Evolutionary conservation across 768 basidiomycete genomes (phyloP), one percentile per base, ranked within the genome.

Genomic region (Lyophyllum shimeji): DNA sequence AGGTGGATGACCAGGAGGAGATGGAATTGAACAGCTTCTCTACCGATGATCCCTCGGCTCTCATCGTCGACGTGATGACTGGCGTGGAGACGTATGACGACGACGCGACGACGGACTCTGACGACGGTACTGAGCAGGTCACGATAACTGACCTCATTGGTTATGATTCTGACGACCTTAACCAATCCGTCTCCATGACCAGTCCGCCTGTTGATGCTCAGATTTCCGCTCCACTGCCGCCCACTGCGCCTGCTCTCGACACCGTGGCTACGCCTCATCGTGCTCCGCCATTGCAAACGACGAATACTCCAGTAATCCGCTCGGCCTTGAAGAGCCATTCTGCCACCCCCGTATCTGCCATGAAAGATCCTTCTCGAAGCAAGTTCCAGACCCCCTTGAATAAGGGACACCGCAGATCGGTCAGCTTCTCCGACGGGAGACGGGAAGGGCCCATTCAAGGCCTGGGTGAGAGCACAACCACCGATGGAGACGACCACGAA

Each of bases 401-500:
- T 46, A 73, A 71, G 15, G 71, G 72, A 12, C 84, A 87, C 61
- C 82, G 86, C n/a, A 81, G 93, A 37, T 93, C 90, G 42, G 96
- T 99, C 55, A 96, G 93, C 69, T 99, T 99, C 74, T 97, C 95
- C 23, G 97, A 99, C 67, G 97, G 97, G 5, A 89, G 86, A 67
- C 82, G 82, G 57, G 87, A 89, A 29, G 95, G 96, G 1, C 93
- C 91, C n/a, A 97, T 97, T 45, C 76, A 76, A 51, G 92, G 87
- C 53, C 67, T 67, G 52, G 57, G 68, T 44, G 65, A 74, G 44
- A 75, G 74, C 47, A 70, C 69, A 44, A 76, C 74, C 34, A 70
- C 69, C 34, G 70, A 72, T 15, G 74, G 73, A 13, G 79, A 71
- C 31, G 69, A 71, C 44, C 62, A 49, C n/a, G 52, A 45, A 18